Evolutionary conservation across 768 basidiomycete species (phyloP).

Genomic region (Boletus subparvulus): DNA sequence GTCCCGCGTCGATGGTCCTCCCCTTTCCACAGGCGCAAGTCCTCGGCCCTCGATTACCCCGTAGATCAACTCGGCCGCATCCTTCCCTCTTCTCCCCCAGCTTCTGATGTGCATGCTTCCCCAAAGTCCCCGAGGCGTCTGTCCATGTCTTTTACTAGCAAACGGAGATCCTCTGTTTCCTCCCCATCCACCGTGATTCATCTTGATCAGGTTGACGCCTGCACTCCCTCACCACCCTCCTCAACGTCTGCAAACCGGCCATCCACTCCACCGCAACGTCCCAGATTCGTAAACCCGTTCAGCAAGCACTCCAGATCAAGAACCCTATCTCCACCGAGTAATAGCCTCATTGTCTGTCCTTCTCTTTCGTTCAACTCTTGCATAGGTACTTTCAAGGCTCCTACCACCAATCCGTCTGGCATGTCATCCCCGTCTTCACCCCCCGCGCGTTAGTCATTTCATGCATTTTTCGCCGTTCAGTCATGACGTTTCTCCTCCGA

Average conservation of each 20-base stretch:
- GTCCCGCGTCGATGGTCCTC: neutral
- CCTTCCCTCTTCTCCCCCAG: neutral
- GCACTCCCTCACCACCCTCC: neutral
- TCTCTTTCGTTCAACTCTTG: neutral
- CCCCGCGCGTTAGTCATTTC: neutral
- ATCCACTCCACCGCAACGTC: slow-evolving; percentile 8
- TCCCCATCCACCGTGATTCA: neutral
- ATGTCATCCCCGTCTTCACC: neutral
- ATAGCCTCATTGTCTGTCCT: neutral
- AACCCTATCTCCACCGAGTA: slow-evolving; percentile 19
- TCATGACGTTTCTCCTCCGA: neutral
- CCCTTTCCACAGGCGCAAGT: slow-evolving; percentile 5
- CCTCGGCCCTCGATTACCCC: neutral
- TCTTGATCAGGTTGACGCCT: neutral
- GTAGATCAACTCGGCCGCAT: slow-evolving; percentile 11
- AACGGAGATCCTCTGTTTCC: slow-evolving; percentile 8
- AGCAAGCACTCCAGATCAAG: slow-evolving; percentile 16
- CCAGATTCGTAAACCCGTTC: slow-evolving; percentile 18
- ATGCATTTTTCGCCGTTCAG: neutral
- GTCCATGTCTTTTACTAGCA: slow-evolving; percentile 1
- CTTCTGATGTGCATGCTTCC: neutral
- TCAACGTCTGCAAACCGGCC: neutral
- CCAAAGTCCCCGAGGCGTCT: neutral
- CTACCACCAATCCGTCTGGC: neutral
- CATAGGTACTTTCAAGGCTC: slow-evolving; percentile 7